Evolutionary conservation across 1,139 yeast genomes (phyloP).

Genomic region (Suhomyces ambrosiae): DNA sequence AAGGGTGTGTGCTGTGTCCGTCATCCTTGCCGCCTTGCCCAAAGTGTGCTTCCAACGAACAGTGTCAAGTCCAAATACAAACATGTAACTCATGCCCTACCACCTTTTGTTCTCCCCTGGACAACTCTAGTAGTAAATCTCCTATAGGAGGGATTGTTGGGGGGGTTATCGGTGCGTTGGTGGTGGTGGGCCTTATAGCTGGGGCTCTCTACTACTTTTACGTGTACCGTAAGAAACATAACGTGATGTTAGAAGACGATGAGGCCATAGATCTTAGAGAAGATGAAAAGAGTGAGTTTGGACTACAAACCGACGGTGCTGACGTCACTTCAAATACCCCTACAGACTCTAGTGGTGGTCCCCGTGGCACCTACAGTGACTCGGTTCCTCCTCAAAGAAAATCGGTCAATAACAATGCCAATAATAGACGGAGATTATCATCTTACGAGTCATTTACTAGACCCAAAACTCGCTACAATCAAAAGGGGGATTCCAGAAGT

Average conservation of each 20-base stretch:
- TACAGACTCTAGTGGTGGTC: constrained; percentile 10
- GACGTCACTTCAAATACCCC: constrained; percentile 5
- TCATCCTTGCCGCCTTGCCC: constrained; percentile 49
- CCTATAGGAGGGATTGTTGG: constrained; percentile 64
- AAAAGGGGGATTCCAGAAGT: constrained; percentile 19
- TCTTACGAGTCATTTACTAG: constrained; percentile 51
- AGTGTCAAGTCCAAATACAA: constrained; percentile 52
- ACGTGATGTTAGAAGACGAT: constrained; percentile 20
- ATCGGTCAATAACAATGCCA: constrained; percentile 12
- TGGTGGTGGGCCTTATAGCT: constrained; percentile 35
- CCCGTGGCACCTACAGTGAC: constrained; percentile 10
- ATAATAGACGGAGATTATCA: constrained; percentile 33
- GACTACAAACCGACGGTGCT: constrained; percentile 5
- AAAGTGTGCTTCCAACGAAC: constrained; percentile 51
- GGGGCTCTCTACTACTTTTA: constrained; percentile 35
- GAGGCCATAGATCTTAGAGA: constrained; percentile 14
- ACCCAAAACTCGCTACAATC: constrained; percentile 30
- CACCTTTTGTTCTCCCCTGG: constrained; percentile 48
- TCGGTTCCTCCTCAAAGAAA: constrained; percentile 14
- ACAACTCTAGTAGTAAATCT: constrained; percentile 7
- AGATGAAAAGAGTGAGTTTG: constrained; percentile 16
- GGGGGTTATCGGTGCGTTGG: constrained; percentile 58
- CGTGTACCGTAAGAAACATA: constrained; percentile 24
- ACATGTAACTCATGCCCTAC: constrained; percentile 56
- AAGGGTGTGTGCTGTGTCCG: constrained; percentile 56